Evolutionary conservation across 139 green algal species (phyloP).

Genomic region (Tetradesmus obliquus): DNA sequence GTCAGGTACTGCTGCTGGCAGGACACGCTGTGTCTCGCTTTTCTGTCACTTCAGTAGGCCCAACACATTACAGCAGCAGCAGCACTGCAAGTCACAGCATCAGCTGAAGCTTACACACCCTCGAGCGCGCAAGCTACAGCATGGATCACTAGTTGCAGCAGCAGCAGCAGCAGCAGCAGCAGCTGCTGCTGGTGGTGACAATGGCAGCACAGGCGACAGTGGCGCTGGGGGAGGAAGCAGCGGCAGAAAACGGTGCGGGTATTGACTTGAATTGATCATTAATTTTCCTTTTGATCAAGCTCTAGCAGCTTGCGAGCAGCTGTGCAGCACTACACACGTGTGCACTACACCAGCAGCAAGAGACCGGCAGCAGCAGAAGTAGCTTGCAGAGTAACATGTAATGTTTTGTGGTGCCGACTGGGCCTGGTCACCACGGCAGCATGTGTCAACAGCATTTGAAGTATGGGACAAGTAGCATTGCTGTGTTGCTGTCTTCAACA

Average conservation of each 20-base stretch:
- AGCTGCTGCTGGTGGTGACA: background rate
- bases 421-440: no score
- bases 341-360: background rate
- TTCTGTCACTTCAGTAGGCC: no score
- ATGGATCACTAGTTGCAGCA: background rate
- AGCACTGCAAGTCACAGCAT: no score
- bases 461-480: background rate
- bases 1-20: background rate
- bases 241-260: background rate
- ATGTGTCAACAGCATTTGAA: no score
- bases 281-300: no score
- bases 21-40: background rate
- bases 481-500: background rate
- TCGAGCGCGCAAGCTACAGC: background rate
- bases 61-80: no score
- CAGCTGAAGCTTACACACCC: no score
- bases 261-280: background rate
- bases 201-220: background rate
- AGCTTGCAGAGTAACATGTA: no score
- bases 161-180: background rate
- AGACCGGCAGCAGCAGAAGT: no score
- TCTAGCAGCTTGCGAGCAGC: no score
- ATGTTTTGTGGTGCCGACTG: no score
- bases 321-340: no score
- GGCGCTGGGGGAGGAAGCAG: background rate